Conservation (phyloP, 129 eudicot genomes). For the sunflower (Helianthus annuus) region HanXRQr2.0-SUNRISE NC_035438.2:87104025-87104524, state of each 20-base stretch:
- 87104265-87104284: slow-evolving; percentile 40
- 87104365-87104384: slow-evolving; percentile 73
- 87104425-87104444: not conserved
- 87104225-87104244: slow-evolving; percentile 57
- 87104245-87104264: slow-evolving; percentile 53
- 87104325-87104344: slow-evolving; percentile 56
- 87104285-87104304: slow-evolving; percentile 49
- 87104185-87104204: slow-evolving; percentile 53
- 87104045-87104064: not conserved
- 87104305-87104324: slow-evolving; percentile 57
- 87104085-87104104: not conserved
- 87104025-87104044: not conserved
- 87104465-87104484: not conserved
- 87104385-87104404: slow-evolving; percentile 87
- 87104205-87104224: slow-evolving; percentile 45
- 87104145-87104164: slow-evolving; percentile 72
- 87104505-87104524: not conserved
- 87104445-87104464: not conserved
- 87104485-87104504: not conserved
- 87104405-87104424: slow-evolving; percentile 40
- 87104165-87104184: slow-evolving; percentile 58
- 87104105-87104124: slow-evolving; percentile 34
- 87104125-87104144: slow-evolving; percentile 61
- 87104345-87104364: slow-evolving; percentile 76
- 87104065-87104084: not conserved